Evolutionary conservation across 2,329 filamentous ascomycete genomes (phyloP).

Genomic region (Spiromastix sp.): DNA sequence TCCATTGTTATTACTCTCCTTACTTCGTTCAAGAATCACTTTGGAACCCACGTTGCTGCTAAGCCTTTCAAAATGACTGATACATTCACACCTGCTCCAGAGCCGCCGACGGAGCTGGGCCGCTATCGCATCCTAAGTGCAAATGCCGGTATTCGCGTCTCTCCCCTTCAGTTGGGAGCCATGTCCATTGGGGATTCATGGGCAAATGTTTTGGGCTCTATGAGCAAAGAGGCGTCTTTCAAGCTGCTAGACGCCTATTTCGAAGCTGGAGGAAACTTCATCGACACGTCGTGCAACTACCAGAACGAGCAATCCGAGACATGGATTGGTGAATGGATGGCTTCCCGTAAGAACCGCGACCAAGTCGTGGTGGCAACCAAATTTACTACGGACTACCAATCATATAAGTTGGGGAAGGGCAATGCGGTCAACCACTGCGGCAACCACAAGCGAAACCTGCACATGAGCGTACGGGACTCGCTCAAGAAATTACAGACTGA

Average conservation of each 20-base stretch:
- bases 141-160: conserved; percentile 55
- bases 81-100: too few relatives aligned
- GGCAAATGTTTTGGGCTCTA: conserved; percentile 51
- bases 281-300: conserved; percentile 63
- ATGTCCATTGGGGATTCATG: conserved; percentile 31
- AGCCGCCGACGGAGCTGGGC: conserved; percentile 50
- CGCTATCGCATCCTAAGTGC: conserved; percentile 58
- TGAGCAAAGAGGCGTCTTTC: conserved; percentile 52
- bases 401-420: conserved; percentile 29
- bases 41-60: too few relatives aligned
- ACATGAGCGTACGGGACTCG: conserved; percentile 34
- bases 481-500: conserved; percentile 41
- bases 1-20: too few relatives aligned
- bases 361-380: conserved; percentile 64
- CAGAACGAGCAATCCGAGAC: conserved; percentile 53
- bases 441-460: conserved; percentile 34
- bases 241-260: conserved; percentile 57
- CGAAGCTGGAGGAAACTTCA: conserved; percentile 60
- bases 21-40: too few relatives aligned
- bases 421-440: conserved; percentile 34
- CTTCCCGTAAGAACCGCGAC: conserved; percentile 52
- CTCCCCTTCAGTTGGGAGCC: conserved; percentile 42
- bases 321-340: conserved; percentile 65
- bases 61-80: too few relatives aligned
- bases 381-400: conserved; percentile 49